Base-by-base conservation (phyloP, 208 protist genomes). In the Leishmania gerbilli region DNA sequence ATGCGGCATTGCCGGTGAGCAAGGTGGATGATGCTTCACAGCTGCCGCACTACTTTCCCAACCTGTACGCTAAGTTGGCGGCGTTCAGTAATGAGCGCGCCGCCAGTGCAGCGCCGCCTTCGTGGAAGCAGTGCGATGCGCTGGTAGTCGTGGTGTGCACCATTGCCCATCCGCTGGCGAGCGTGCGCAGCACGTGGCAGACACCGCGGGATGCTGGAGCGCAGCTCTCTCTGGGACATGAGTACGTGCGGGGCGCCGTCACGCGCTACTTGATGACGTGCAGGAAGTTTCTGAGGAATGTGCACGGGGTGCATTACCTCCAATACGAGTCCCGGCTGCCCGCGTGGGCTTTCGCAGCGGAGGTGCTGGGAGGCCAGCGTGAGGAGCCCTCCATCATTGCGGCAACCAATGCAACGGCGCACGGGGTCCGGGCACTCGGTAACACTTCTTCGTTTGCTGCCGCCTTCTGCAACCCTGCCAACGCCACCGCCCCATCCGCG, bases 241-340 rank as follows among this genome's bases (percentile, higher is more conserved):
- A 13, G 0, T 42, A 62, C 11, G 53, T 77, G 4, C 40, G 27
- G 24, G 82, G 82, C 19, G 78, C 82, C 37, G 74, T 76, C 19
- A 76, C 71, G 3, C 82, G 82, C 49, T 86, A 81, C 65, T 37
- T 86, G 56, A 68, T 65, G 3, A 86, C 82, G 21, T 76, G 71
- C 47, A 42, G 55, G 62, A 62, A 69, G 6, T 2, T 56, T 0
- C n/a, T 78, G 17, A 78, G 60, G 74, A 64, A 79, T n/a, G 21
- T 82, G 6, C 31, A 67, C 21, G 62, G 24, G 17, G 82, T 86
- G 34, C 7, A 40, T 1, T 75, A 79, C 49, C 24, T 47, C 3
- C 51, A 76, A 49, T 55, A 62, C 11, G 58, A 64, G 9, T 62
- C 67, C 2, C n/a, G 62, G 49, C 19, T 56, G 21, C 82, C 82